Evolutionary conservation across 768 basidiomycete genomes (phyloP).

Genomic region (Tricholoma matsutake): DNA sequence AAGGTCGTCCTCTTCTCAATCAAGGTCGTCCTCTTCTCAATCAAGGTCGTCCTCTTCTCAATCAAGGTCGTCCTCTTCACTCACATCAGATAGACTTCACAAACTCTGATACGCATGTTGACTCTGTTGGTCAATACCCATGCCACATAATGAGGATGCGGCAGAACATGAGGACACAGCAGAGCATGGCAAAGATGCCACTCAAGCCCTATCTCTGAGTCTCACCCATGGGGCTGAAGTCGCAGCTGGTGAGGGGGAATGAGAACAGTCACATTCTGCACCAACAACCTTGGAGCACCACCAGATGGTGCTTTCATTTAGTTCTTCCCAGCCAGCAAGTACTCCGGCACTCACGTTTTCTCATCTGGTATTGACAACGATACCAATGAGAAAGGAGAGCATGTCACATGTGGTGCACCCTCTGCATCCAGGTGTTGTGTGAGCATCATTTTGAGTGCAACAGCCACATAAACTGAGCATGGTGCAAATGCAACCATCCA

Average conservation of each 20-base stretch:
- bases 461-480: background rate
- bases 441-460: background rate
- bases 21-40: no score
- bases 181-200: background rate
- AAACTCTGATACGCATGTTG: background rate
- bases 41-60: background rate
- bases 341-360: background rate
- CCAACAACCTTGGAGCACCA: constrained; percentile 1
- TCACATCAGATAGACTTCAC: background rate
- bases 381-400: background rate
- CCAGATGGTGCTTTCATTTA: background rate
- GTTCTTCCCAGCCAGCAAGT: background rate
- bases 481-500: background rate
- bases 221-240: background rate
- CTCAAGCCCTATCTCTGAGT: background rate
- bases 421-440: background rate
- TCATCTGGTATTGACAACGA: background rate
- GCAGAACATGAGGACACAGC: background rate
- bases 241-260: background rate
- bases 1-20: no score
- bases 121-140: background rate
- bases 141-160: background rate
- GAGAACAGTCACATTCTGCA: background rate
- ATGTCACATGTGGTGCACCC: background rate
- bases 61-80: background rate